Base-by-base conservation (phyloP, 352 stramenopile genomes). In the Phytophthora fragariae region DNA sequence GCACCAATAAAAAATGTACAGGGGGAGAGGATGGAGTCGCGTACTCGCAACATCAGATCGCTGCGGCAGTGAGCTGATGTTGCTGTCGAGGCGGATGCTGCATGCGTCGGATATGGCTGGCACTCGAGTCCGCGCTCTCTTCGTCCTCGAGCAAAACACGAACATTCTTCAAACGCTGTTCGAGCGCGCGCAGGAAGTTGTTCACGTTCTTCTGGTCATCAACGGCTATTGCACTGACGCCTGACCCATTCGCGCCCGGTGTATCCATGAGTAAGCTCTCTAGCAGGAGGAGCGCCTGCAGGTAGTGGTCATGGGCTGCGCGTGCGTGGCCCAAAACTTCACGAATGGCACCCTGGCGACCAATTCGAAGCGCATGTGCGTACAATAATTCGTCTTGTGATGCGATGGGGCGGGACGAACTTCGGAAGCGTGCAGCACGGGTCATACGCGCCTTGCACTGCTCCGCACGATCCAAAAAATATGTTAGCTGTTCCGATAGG, bases 301-400 rank as follows among this genome's bases (percentile, higher is more conserved):
- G 57, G 56, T 92, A 91, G 21, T 87, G 75, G 55, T 92, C 82
- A 57, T 90, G 86, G 21, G 85, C 79, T 19, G 74, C 65, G 27
- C 72, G 81, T 33, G 72, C 80, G 55, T 92, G 86, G 11, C 86
- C 85, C 15, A 94, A 75, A 46, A 92, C 86, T 78, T 92, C 85
- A 31, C 90, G 85, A 33, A 94, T 82, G 1, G 86, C 84, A 1
- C 77, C 85, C 66, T 94, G 80, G 31, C 87, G 86, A 21, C 82
- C 86, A 9, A 92, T 68, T 37, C 83, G 83, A 54, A 93, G 75
- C 2, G 84, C 86, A 44, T 93, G 83, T 24, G 77, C 74, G 59
- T 91, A 92, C 47, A 93, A 41, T 24, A 93, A 39, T 52, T 92
- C 84, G 53, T 91, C 83, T 29, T 87, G 83, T 2, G 82, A 89